A percentile compares a stretch with the other conserved stretches of the same genome.
Evolutionary conservation across 116 monocot species (phyloP).

Genomic region (Thalassia testudinum): DNA sequence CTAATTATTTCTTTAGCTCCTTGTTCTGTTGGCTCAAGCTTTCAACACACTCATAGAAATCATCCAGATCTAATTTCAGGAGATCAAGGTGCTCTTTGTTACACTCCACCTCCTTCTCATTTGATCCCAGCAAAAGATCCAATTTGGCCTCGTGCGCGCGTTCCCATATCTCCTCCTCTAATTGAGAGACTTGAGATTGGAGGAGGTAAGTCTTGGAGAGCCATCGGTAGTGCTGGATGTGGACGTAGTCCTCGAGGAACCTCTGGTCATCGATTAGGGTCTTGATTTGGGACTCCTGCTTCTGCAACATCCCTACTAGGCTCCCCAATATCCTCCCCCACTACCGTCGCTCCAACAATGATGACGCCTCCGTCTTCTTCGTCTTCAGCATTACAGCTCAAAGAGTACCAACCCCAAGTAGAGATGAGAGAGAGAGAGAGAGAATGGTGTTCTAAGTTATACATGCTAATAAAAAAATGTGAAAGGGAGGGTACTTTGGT

Average conservation of each 20-base stretch:
- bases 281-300: slow-evolving; percentile 13
- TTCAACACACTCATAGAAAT: no score
- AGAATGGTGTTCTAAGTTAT: no score
- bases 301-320: slow-evolving; percentile 10
- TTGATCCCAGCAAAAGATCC: slow-evolving; percentile 18
- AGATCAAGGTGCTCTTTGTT: slow-evolving; percentile 51
- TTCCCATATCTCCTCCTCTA: slow-evolving; percentile 11
- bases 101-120: slow-evolving; percentile 25
- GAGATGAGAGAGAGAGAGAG: no score
- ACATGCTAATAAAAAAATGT: no score
- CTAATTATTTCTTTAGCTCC: no score
- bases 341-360: slow-evolving; percentile 4
- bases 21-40: no score
- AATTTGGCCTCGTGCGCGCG: slow-evolving; percentile 19
- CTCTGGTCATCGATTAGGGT: slow-evolving; percentile 14
- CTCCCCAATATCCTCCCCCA: slow-evolving; percentile 11
- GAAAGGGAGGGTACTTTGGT: no score
- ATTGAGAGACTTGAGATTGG: slow-evolving; percentile 14
- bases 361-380: no score
- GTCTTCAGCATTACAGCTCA: no score
- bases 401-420: no score
- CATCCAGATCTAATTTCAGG: no score
- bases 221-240: slow-evolving; percentile 11
- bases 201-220: slow-evolving; percentile 8
- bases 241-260: slow-evolving; percentile 13